Evolutionary conservation across 495 filamentous ascomycete species (phyloP), one percentile per base, ranked within the genome.

Genomic region (Aspergillus incahuasiensis): DNA sequence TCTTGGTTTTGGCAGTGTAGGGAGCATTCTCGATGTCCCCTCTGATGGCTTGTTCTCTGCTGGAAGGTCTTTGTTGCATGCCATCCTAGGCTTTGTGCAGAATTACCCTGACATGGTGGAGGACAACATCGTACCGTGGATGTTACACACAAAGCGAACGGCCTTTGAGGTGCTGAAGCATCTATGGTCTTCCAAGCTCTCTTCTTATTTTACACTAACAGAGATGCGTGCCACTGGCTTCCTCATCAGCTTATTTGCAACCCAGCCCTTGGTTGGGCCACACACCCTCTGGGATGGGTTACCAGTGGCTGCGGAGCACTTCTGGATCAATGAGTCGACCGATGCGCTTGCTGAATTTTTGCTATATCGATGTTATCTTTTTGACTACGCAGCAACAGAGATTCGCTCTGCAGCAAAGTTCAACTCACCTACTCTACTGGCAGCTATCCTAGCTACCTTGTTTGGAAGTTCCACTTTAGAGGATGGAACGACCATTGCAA

Each of bases 131-230:
- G 63, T 82, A 9, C 79, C 82, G n/a, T 95, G 88, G 86, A 78
- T 87, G 38, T 71, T 90, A 19, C 76, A 75, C 40, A 65, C 96
- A 24, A 94, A 88, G 59, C 81, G 86, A 35, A 83, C 86, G 56
- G 86, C 86, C 43, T 79, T 91, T 60, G 86, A 90, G 51, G 79
- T 97, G 9, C 68, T 99, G 28, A 82, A 84, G 58, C 77, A 87
- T 47, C 74, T 99, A 9, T 96, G 91, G 90, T 83, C 76, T 40
- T 90, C 92, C 24, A 85, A 89, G 24, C 72, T 96, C n/a, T 92
- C 95, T 5, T 80, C 86, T 1, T 71, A 69, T 16, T 77, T 89
- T 64, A 85, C 89, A 22, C 77, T 95, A 58, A 74, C 79, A 21
- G 90, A 97, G 65, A 80, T 99, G 63, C 81, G 90, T 48, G 73